Evolutionary conservation across 108 stramenopile species (phyloP).

Genomic region (Chaetoceros muelleri): DNA sequence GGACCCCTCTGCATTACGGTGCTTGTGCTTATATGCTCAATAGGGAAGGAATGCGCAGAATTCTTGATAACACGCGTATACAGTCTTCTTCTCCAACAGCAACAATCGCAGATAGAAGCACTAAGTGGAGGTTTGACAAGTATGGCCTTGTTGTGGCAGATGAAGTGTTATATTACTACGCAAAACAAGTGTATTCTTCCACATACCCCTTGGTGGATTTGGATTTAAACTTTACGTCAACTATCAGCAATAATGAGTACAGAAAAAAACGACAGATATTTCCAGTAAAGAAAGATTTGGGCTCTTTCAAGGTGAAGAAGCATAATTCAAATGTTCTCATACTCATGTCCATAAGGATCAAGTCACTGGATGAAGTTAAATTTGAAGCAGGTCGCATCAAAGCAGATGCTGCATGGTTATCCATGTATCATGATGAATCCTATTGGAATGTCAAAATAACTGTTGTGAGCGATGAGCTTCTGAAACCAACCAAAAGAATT

Average conservation of each 20-base stretch:
- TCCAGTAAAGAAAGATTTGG: background rate
- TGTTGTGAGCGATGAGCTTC: background rate
- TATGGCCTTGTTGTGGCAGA: background rate
- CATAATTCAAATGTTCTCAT: background rate
- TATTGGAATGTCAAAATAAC: background rate
- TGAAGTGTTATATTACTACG: background rate
- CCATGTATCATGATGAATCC: background rate
- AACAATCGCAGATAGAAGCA: too few relatives aligned
- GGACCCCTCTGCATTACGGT: slow-evolving; percentile 1
- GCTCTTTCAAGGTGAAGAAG: background rate
- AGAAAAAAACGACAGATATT: background rate
- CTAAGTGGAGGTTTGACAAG: slow-evolving; percentile 3
- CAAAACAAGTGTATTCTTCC: background rate
- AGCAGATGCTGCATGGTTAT: background rate
- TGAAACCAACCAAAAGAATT: background rate
- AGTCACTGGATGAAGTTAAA: background rate
- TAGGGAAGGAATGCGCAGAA: slow-evolving; percentile 1
- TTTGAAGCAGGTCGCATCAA: background rate
- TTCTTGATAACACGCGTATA: slow-evolving; percentile 2
- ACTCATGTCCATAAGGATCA: background rate
- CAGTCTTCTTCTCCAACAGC: too few relatives aligned
- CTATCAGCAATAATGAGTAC: too few relatives aligned
- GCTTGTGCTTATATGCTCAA: slow-evolving; percentile 3
- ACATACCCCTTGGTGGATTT: background rate
- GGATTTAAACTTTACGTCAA: too few relatives aligned